Percentiles rank a stretch among this genome's conserved stretches.
Conservation (phyloP, 192 early-diverging fungal genomes). For the Podila minutissima region DNA sequence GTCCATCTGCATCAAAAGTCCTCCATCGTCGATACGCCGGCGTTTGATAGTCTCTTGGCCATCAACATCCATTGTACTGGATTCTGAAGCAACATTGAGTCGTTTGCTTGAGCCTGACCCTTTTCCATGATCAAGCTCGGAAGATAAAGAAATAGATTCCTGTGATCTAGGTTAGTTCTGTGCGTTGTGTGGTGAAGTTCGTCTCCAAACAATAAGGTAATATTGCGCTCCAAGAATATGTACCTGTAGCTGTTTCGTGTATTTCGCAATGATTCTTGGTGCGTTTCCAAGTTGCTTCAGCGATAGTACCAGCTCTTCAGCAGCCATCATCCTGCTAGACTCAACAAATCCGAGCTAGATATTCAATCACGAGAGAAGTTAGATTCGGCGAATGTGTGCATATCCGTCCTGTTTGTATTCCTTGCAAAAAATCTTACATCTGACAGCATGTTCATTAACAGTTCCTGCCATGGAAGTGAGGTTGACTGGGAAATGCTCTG, state of each 20-base stretch:
- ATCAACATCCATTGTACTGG: constrained; percentile 2
- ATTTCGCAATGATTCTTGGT: constrained; percentile 30
- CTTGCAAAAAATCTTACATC: constrained; percentile 16
- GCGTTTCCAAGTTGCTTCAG: constrained; percentile 20
- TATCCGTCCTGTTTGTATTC: background rate
- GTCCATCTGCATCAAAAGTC: constrained; percentile 49
- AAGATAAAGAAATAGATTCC: constrained; percentile 9
- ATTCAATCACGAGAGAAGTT: background rate
- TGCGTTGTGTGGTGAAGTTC: background rate
- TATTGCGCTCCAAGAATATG: background rate
- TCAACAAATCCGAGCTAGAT: constrained; percentile 34
- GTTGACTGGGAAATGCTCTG: constrained; percentile 3
- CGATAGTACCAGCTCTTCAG: constrained; percentile 39
- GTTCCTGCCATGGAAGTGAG: constrained; percentile 27
- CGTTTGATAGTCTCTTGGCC: constrained; percentile 24
- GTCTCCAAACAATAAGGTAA: background rate
- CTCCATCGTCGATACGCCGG: constrained; percentile 22
- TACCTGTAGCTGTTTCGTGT: constrained; percentile 30
- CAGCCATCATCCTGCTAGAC: constrained; percentile 45
- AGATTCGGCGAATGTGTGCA: background rate
- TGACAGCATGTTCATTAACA: constrained; percentile 27
- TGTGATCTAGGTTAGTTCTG: background rate
- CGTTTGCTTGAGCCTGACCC: constrained; percentile 24
- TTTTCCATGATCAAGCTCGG: background rate
- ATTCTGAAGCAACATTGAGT: constrained; percentile 3